These are phyloP conservation scores for Endocarpon pusillum DNA, from an alignment of 495 filamentous ascomycete species.

Conservation along the genomic window DNA sequence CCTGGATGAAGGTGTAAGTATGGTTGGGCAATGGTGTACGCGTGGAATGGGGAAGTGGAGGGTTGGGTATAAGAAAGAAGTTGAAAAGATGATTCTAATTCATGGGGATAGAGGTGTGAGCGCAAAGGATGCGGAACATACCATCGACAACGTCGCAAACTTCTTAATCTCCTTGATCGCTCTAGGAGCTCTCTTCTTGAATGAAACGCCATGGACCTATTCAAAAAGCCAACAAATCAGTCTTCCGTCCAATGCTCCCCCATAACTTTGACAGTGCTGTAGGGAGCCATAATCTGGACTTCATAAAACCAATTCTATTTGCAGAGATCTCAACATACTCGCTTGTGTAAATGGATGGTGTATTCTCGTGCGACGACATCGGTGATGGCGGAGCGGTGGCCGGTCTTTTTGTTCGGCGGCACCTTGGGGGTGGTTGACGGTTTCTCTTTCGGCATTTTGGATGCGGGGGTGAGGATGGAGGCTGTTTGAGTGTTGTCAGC, in stretches of 20 bases:
- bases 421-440: conserved; percentile 56
- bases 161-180: conserved; percentile 98
- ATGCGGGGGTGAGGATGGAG: no score
- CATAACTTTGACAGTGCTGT: conserved; percentile 3
- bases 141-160: conserved; percentile 89
- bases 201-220: conserved; percentile 86
- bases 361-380: conserved; percentile 99
- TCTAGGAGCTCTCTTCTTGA: conserved; percentile 98
- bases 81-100: not conserved
- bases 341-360: conserved; percentile 99
- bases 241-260: conserved; percentile 44
- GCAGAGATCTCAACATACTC: conserved; percentile 49
- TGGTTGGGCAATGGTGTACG: not conserved
- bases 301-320: conserved; percentile 50
- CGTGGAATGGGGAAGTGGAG: conserved; percentile 1
- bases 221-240: conserved; percentile 29
- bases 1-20: conserved; percentile 31
- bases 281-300: conserved; percentile 42
- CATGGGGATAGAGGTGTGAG: conserved; percentile 1
- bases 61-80: not conserved
- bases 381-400: conserved; percentile 73
- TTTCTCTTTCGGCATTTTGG: no score
- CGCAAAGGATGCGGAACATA: conserved; percentile 31
- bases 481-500: no score
- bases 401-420: conserved; percentile 41